Evolutionary conservation across 2,329 filamentous ascomycete genomes (phyloP).

Genomic region (Knufia petricola): DNA sequence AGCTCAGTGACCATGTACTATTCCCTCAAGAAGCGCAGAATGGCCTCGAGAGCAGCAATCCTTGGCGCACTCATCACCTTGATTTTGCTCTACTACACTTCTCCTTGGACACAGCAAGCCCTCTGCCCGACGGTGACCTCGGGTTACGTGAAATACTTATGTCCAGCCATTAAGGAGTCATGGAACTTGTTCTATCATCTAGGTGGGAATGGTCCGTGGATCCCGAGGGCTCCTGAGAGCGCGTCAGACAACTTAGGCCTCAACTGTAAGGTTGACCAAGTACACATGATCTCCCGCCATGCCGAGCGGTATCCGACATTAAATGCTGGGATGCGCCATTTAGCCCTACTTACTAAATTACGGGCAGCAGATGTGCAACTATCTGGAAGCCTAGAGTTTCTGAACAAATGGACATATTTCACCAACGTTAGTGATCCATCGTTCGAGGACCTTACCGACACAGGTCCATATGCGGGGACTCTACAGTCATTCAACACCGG

Average conservation of each 20-base stretch:
- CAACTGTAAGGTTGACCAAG: constrained; percentile 44
- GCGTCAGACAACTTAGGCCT: constrained; percentile 36
- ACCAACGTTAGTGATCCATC: constrained; percentile 32
- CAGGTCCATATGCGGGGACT: constrained; percentile 48
- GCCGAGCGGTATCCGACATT: constrained; percentile 48
- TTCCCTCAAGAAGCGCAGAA: not conserved
- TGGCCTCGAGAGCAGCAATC: not conserved
- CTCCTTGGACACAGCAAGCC: not conserved
- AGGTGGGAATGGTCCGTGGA: constrained; percentile 48
- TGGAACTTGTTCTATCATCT: constrained; percentile 47
- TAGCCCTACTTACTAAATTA: constrained; percentile 27
- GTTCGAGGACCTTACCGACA: constrained; percentile 47
- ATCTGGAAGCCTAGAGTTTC: constrained; percentile 44
- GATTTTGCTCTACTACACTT: not conserved
- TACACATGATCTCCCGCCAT: constrained; percentile 54
- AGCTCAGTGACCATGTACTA: not conserved
- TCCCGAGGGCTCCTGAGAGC: constrained; percentile 36
- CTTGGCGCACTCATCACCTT: not conserved
- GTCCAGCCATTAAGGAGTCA: constrained; percentile 16
- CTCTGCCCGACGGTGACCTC: not conserved
- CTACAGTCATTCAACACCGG: constrained; percentile 46
- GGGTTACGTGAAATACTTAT: not conserved
- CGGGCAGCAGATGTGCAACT: constrained; percentile 33
- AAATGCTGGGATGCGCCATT: constrained; percentile 41
- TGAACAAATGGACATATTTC: constrained; percentile 48